phyloP scores from a whole-genome alignment of 441 rosid species.

The Jatropha podagrica region DNA sequence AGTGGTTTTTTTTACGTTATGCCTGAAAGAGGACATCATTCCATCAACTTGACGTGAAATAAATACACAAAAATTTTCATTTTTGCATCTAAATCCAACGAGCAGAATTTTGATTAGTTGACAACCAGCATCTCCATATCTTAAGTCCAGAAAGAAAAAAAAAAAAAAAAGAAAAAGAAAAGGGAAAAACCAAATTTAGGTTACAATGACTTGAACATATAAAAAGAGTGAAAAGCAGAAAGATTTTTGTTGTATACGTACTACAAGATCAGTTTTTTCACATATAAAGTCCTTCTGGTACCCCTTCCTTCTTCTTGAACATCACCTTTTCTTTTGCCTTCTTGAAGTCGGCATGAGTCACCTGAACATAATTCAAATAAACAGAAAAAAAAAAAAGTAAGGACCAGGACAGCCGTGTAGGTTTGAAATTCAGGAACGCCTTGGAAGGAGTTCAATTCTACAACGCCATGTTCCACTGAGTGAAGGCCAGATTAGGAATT shows the following conservation, averaged over 20 bases:
- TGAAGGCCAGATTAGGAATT: not conserved
- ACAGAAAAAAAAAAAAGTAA: not conserved
- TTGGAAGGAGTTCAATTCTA: not conserved
- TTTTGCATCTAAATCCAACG: not conserved
- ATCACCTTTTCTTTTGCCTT: constrained; percentile 43
- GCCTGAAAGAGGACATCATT: no score
- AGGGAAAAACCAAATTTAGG: not conserved
- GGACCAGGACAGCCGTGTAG: not conserved
- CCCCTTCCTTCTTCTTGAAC: constrained; percentile 45
- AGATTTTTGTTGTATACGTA: not conserved
- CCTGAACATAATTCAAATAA: constrained; percentile 20
- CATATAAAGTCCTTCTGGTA: constrained; percentile 40
- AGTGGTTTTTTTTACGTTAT: no score
- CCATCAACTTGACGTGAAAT: no score
- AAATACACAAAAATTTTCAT: no score
- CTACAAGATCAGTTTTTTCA: constrained; percentile 10
- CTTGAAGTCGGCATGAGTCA: constrained; percentile 36
- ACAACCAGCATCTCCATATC: no score
- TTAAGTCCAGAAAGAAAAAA: not conserved
- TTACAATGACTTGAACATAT: not conserved
- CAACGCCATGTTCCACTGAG: no score
- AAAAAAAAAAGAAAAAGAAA: not conserved
- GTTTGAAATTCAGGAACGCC: not conserved
- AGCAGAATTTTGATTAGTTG: not conserved
- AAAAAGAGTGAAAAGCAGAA: not conserved